Evolutionary conservation across 352 stramenopile genomes (phyloP).

Genomic region (Peronosclerospora sorghi): DNA sequence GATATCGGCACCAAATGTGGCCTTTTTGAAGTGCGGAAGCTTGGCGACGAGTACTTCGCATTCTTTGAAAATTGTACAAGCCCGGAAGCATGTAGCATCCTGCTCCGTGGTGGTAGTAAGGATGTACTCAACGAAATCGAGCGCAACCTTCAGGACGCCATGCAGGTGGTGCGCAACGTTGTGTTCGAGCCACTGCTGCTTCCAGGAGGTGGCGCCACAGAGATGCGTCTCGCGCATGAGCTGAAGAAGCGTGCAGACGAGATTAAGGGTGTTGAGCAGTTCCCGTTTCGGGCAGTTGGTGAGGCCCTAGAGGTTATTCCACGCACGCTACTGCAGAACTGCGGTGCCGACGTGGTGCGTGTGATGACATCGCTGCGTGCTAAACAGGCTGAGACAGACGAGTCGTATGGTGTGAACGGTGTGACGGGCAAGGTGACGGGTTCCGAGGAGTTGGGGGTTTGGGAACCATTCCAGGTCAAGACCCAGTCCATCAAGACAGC

Average conservation of each 20-base stretch:
- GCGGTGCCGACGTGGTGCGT: constrained; percentile 96
- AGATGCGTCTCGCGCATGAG: constrained; percentile 97
- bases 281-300: constrained; percentile 93
- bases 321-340: constrained; percentile 98
- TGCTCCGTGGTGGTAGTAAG: constrained; percentile 97
- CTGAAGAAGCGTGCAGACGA: constrained; percentile 86
- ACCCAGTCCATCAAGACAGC: constrained; percentile 99
- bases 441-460: constrained; percentile 95
- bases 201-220: constrained; percentile 91
- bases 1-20: constrained; percentile 98
- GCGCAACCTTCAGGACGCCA: constrained; percentile 98
- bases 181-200: constrained; percentile 97
- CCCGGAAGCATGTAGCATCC: constrained; percentile 96
- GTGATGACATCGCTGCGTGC: constrained; percentile 95
- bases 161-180: constrained; percentile 99
- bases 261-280: constrained; percentile 95
- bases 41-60: constrained; percentile 95
- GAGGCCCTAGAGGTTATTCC: constrained; percentile 99
- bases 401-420: constrained; percentile 69
- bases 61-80: constrained; percentile 98
- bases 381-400: constrained; percentile 83
- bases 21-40: constrained; percentile 94
- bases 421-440: constrained; percentile 87
- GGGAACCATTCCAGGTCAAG: constrained; percentile 99
- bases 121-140: constrained; percentile 99